phyloP scores from a whole-genome alignment of 2,329 filamentous ascomycete genomes.

The Colletotrichum melonis region DNA sequence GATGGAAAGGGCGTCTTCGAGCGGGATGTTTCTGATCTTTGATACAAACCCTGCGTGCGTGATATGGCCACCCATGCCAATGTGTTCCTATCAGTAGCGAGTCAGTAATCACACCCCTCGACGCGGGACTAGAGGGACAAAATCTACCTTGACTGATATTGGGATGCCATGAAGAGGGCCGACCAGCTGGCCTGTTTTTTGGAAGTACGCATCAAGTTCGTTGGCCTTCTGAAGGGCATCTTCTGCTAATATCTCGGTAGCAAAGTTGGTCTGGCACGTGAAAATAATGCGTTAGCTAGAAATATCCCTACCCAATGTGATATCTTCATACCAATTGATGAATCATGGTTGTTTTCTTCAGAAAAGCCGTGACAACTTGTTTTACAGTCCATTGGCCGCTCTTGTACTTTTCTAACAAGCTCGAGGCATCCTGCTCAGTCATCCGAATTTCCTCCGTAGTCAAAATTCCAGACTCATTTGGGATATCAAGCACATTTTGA shows the following conservation, averaged over 20 bases:
- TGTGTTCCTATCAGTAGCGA: neutral
- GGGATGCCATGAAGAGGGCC: slow-evolving; percentile 76
- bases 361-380: slow-evolving; percentile 42
- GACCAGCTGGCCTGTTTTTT: slow-evolving; percentile 54
- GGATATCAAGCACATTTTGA: slow-evolving; percentile 67
- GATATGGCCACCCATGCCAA: slow-evolving; percentile 60
- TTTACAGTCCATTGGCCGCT: slow-evolving; percentile 41
- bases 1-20: slow-evolving; percentile 52
- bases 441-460: slow-evolving; percentile 53
- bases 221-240: slow-evolving; percentile 61
- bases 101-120: neutral
- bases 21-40: slow-evolving; percentile 68
- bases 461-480: slow-evolving; percentile 68
- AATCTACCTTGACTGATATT: slow-evolving; percentile 77
- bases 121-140: slow-evolving; percentile 53
- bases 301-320: neutral
- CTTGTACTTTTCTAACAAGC: neutral
- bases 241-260: slow-evolving; percentile 65
- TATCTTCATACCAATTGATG: neutral
- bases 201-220: slow-evolving; percentile 60
- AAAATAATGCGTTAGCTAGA: neutral
- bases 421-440: slow-evolving; percentile 45
- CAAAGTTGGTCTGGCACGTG: slow-evolving; percentile 54
- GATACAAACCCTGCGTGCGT: slow-evolving; percentile 71
- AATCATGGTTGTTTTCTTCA: slow-evolving; percentile 15